A percentile compares a stretch with the other conserved stretches of the same genome.
Conservation (phyloP, 2,329 filamentous ascomycete genomes). For the Aureobasidium vineae region DNA sequence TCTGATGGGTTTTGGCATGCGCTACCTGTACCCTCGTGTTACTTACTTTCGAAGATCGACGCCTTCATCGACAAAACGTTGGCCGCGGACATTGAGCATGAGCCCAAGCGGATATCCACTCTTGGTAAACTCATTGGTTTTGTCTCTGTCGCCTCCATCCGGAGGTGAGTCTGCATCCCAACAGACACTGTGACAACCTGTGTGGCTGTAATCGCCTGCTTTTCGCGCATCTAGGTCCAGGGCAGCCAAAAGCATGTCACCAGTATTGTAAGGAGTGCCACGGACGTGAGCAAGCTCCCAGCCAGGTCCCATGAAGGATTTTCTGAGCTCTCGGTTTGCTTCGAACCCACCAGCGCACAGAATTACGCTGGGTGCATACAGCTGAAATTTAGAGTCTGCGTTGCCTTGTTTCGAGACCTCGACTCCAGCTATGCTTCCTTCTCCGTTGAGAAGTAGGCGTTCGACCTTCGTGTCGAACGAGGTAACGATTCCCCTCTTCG, state of each 20-base stretch:
- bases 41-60: constrained; percentile 61
- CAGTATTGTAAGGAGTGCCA: constrained; percentile 64
- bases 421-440: constrained; percentile 39
- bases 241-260: constrained; percentile 57
- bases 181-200: constrained; percentile 61
- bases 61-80: constrained; percentile 66
- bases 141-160: constrained; percentile 55
- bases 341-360: constrained; percentile 65
- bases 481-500: constrained; percentile 45
- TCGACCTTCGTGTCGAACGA: constrained; percentile 50
- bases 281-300: constrained; percentile 64
- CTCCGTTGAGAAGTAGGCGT: constrained; percentile 40
- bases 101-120: constrained; percentile 66
- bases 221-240: constrained; percentile 53
- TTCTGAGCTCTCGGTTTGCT: constrained; percentile 57
- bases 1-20: no score
- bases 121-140: constrained; percentile 67
- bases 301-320: constrained; percentile 55
- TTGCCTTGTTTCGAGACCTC: constrained; percentile 31
- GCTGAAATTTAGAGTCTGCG: neutral
- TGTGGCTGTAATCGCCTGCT: constrained; percentile 53
- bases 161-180: constrained; percentile 64
- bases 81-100: constrained; percentile 60
- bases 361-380: constrained; percentile 43
- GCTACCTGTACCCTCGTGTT: no score